Percentiles rank a stretch among this genome's conserved stretches.
Conservation (phyloP, 1,284 basidiomycete species). For the Ganoderma boninense region DNA sequence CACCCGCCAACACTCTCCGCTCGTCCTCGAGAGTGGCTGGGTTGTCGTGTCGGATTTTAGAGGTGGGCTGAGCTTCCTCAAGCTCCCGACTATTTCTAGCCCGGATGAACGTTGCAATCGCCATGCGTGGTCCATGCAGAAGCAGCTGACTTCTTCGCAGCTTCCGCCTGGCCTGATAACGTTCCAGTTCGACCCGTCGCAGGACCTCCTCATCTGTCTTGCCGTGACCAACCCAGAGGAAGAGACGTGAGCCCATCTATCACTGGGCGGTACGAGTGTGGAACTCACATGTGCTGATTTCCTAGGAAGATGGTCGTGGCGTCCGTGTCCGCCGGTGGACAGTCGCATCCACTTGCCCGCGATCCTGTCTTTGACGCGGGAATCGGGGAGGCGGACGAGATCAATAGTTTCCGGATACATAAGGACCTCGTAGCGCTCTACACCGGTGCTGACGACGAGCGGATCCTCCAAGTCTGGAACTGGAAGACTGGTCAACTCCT, state of each 20-base stretch:
- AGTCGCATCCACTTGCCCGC: neutral
- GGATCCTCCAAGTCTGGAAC: slow-evolving; percentile 14
- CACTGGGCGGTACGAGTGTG: no score
- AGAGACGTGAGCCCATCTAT: neutral
- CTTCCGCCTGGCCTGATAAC: neutral
- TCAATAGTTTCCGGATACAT: slow-evolving; percentile 9
- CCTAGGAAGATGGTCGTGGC: slow-evolving; percentile 5
- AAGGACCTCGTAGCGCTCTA: slow-evolving; percentile 1
- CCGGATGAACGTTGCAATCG: neutral
- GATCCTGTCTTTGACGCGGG: neutral
- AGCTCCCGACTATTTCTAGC: slow-evolving; percentile 5
- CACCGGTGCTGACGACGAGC: neutral
- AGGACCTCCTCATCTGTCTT: slow-evolving; percentile 9
- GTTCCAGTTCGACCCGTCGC: slow-evolving; percentile 14
- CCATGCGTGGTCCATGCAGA: slow-evolving; percentile 3
- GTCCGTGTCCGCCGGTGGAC: slow-evolving; percentile 2
- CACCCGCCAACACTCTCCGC: neutral
- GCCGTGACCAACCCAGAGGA: neutral
- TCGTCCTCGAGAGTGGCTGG: slow-evolving; percentile 2
- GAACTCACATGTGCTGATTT: neutral
- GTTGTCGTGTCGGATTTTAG: neutral
- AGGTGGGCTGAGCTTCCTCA: neutral
- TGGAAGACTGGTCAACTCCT: slow-evolving; percentile 9
- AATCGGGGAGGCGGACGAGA: neutral
- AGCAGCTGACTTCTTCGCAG: neutral